A percentile compares a stretch with the other conserved stretches of the same genome.
phyloP scores from a whole-genome alignment of 306 rosid genomes.

The Citrullus mucosospermus region DNA sequence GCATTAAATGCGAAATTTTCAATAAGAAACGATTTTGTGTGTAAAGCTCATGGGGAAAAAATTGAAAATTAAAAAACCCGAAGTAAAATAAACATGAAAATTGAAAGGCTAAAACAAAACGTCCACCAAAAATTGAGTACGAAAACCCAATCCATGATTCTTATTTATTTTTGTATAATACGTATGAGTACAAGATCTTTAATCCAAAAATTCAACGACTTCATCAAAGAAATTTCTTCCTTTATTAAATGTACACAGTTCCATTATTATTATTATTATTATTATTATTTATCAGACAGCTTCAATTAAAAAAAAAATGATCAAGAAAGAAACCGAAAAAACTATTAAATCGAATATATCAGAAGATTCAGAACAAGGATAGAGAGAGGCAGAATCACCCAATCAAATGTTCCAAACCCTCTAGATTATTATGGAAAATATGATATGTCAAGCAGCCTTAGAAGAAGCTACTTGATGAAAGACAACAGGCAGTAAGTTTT shows the following conservation, averaged over 20 bases:
- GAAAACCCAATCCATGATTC: not conserved
- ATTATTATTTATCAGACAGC: no score
- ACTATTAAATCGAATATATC: not conserved
- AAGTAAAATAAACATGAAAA: not conserved
- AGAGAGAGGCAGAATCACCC: not conserved
- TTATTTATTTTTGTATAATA: not conserved
- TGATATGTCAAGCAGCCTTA: not conserved
- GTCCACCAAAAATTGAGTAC: not conserved
- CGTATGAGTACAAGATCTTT: not conserved
- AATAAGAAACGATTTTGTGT: not conserved
- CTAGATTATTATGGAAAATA: not conserved
- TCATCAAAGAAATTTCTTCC: not conserved
- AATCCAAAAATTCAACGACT: not conserved
- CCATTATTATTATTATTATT: not conserved
- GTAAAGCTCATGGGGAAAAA: not conserved
- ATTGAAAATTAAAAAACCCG: not conserved
- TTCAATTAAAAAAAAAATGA: no score
- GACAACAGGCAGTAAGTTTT: not conserved
- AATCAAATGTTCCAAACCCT: not conserved
- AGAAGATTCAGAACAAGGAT: not conserved
- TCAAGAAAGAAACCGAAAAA: not conserved
- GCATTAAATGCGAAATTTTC: not conserved
- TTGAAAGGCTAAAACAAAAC: not conserved
- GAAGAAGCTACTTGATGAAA: not conserved
- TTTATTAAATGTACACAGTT: not conserved